Conservation (phyloP, 202 grass and related monocot species). For the Brachypodium distachyon region DNA sequence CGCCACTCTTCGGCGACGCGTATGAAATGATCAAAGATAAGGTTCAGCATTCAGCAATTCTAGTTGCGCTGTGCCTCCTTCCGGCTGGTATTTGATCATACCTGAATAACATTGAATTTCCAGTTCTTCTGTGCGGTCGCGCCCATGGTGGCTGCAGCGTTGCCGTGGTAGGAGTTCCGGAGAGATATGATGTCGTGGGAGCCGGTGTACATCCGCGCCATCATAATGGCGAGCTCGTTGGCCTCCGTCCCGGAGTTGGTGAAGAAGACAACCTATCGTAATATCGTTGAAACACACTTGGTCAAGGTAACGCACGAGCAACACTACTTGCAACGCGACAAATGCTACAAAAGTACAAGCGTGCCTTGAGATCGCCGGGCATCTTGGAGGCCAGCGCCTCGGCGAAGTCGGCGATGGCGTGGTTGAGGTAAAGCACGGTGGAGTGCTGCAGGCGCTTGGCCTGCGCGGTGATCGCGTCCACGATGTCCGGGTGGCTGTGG, state of each 20-base stretch:
- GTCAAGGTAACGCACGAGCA: not conserved
- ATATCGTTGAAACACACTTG: not conserved
- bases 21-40: not conserved
- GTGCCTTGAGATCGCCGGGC: conserved; percentile 70
- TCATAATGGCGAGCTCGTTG: conserved; percentile 92
- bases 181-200: conserved; percentile 85
- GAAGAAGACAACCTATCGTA: conserved; percentile 65
- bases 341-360: not conserved
- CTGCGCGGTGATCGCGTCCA: conserved; percentile 60
- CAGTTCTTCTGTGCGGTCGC: conserved; percentile 89
- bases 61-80: not conserved
- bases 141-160: conserved; percentile 74
- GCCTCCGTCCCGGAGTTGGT: conserved; percentile 94
- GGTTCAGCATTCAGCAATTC: not conserved
- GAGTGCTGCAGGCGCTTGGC: conserved; percentile 65
- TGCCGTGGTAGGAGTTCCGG: conserved; percentile 87
- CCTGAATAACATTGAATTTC: conserved; percentile 88
- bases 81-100: not conserved
- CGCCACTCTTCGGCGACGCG: conserved; percentile 40
- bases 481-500: conserved; percentile 72
- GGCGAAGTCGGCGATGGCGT: conserved; percentile 77
- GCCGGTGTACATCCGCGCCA: conserved; percentile 68
- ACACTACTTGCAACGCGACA: no score
- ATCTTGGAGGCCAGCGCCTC: conserved; percentile 81
- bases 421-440: conserved; percentile 80